A percentile compares a stretch with the other conserved stretches of the same genome.
phyloP scores from a whole-genome alignment of 2,329 filamentous ascomycete genomes.

The Colletotrichum agaves region DNA sequence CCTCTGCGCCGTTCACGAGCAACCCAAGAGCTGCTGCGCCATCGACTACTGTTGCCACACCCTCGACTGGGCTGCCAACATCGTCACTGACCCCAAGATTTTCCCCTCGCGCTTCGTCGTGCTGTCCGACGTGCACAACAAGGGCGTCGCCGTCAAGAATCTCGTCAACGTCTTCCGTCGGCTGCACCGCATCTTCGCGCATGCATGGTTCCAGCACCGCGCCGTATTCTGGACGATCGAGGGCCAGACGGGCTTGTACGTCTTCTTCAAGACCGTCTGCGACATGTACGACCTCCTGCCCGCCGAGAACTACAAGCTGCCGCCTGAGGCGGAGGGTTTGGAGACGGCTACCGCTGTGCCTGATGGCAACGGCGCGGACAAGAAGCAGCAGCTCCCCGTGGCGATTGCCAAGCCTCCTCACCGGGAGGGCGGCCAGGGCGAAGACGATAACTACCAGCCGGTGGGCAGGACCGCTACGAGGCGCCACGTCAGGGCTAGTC shows the following conservation, averaged over 20 bases:
- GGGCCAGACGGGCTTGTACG: slow-evolving; percentile 88
- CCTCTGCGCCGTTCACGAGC: slow-evolving; percentile 95
- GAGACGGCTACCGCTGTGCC: slow-evolving; percentile 60
- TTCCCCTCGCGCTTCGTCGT: slow-evolving; percentile 86
- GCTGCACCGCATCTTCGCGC: slow-evolving; percentile 95
- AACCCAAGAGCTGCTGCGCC: slow-evolving; percentile 95
- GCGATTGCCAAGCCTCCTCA: slow-evolving; percentile 50
- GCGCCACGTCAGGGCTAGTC: slow-evolving; percentile 82
- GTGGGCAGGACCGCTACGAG: slow-evolving; percentile 77
- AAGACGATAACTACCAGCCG: slow-evolving; percentile 64
- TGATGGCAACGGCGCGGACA: slow-evolving; percentile 48
- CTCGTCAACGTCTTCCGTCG: slow-evolving; percentile 95
- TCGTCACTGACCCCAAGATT: slow-evolving; percentile 92
- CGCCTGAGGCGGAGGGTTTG: slow-evolving; percentile 88
- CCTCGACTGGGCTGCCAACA: slow-evolving; percentile 95
- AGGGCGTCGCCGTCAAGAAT: slow-evolving; percentile 77
- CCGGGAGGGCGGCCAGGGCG: slow-evolving; percentile 44
- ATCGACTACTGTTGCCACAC: slow-evolving; percentile 99
- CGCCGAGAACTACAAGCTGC: slow-evolving; percentile 95
- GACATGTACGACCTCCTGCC: slow-evolving; percentile 91
- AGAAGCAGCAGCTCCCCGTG: slow-evolving; percentile 45
- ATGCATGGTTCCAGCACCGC: slow-evolving; percentile 98
- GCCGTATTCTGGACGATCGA: slow-evolving; percentile 96
- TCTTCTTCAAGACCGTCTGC: slow-evolving; percentile 97
- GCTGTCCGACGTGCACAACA: slow-evolving; percentile 66